A percentile compares a stretch with the other conserved stretches of the same genome.
These are phyloP conservation scores for Leccinum uliginosum DNA, from an alignment of 768 basidiomycete species.

Conservation along the genomic window DNA sequence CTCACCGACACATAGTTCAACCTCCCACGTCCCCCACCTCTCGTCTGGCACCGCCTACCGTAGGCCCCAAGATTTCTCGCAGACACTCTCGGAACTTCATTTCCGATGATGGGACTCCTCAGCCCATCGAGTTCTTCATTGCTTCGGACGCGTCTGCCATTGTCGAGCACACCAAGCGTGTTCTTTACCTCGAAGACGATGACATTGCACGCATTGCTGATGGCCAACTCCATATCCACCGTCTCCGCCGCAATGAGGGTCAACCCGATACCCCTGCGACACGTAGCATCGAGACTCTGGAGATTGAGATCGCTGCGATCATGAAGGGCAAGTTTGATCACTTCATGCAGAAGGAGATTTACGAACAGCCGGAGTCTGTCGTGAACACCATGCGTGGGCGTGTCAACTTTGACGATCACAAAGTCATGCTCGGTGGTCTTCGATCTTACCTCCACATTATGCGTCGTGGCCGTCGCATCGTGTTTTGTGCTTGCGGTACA, in stretches of 20 bases:
- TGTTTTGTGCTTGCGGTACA: constrained; percentile 98
- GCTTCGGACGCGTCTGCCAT: constrained; percentile 96
- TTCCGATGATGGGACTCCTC: constrained; percentile 96
- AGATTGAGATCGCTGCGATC: constrained; percentile 98
- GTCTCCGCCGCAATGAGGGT: constrained; percentile 83
- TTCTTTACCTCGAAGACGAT: constrained; percentile 97
- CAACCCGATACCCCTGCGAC: constrained; percentile 57
- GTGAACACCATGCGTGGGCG: constrained; percentile 99
- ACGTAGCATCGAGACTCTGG: constrained; percentile 95
- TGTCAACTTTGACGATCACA: constrained; percentile 93
- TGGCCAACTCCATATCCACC: constrained; percentile 98
- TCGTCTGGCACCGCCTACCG: constrained; percentile 61
- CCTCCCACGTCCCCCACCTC: constrained; percentile 51
- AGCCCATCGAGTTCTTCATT: constrained; percentile 99
- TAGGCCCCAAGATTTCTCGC: constrained; percentile 75
- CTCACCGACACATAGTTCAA: constrained; percentile 29
- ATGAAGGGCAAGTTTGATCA: constrained; percentile 99
- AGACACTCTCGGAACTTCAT: constrained; percentile 98
- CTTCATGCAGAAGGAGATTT: constrained; percentile 99
- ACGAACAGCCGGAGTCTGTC: constrained; percentile 97
- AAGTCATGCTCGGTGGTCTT: constrained; percentile 91
- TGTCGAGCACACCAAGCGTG: constrained; percentile 98
- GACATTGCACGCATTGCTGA: constrained; percentile 98
- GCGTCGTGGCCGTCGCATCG: constrained; percentile 87
- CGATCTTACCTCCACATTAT: constrained; percentile 95